Conservation (phyloP, 1,284 basidiomycete species). For the Pseudozyma tsukubaensis region DNA sequence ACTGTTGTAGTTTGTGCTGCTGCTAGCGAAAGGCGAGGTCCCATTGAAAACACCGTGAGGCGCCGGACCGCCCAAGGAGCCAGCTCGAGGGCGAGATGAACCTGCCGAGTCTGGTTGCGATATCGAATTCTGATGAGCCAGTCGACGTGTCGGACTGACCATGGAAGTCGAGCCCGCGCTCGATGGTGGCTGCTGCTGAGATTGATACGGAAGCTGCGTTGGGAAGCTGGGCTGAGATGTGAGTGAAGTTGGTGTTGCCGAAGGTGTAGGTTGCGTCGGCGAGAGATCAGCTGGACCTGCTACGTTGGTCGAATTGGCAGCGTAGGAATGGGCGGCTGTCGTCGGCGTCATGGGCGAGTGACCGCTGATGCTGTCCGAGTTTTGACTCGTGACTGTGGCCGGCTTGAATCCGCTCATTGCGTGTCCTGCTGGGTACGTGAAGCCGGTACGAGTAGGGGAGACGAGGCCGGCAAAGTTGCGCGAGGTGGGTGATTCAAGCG, state of each 20-base stretch:
- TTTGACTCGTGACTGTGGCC: constrained; percentile 16
- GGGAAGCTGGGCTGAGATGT: constrained; percentile 31
- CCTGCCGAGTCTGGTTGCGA: constrained; percentile 26
- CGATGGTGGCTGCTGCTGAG: constrained; percentile 20
- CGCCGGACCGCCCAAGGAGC: constrained; percentile 18
- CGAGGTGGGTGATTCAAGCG: constrained; percentile 43
- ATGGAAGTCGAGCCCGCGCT: constrained; percentile 25
- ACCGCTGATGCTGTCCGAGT: constrained; percentile 25
- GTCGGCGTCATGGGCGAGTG: constrained; percentile 42
- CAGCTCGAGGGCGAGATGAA: constrained; percentile 29
- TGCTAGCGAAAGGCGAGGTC: constrained; percentile 17
- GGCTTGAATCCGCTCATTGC: constrained; percentile 50
- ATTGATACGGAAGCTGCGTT: constrained; percentile 13
- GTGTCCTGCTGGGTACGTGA: constrained; percentile 32
- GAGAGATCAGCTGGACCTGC: constrained; percentile 28
- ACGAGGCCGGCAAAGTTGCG: constrained; percentile 43
- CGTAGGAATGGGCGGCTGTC: constrained; percentile 20
- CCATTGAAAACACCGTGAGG: constrained; percentile 7
- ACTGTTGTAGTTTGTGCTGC: neutral
- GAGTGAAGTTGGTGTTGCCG: constrained; percentile 36
- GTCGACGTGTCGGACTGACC: constrained; percentile 44
- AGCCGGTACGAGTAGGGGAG: constrained; percentile 42
- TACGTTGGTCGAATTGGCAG: constrained; percentile 13
- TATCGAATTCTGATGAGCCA: constrained; percentile 40
- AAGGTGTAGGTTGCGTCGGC: constrained; percentile 38